Base-by-base conservation (phyloP, 768 basidiomycete genomes). In the Pleurotus giganteus region DNA sequence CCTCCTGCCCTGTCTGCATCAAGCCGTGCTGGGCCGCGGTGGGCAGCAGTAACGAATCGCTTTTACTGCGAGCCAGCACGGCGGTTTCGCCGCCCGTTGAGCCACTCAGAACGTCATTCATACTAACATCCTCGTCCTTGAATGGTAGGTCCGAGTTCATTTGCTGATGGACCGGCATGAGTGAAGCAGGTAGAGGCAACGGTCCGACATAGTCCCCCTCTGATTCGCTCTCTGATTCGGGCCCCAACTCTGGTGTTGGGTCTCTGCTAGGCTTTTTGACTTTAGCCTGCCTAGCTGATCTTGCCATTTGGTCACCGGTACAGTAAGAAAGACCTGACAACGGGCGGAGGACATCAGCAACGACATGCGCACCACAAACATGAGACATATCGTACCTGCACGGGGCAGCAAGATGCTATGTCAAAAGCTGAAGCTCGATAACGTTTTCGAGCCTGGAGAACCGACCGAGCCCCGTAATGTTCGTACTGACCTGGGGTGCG, bases 161-260 rank as follows among this genome's bases (percentile, higher is more conserved):
- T 13, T 12, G 7, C 17, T 34, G 29, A 12, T 6, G 12, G 31
- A 9, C 19, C 24, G 19, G 31, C 34, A 36, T 17, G 7, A 19
- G 11, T 37, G 49, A 19, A 17, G n/a, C 12, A 4, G 47, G 42
- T 23, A 21, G 17, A 32, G 49, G 31, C 17, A 19, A 24, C 49
- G 17, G 29, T 12, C 11, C 24, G 15, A 37, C 21, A 24, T 24
- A n/a, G 31, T 37, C 49, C 32, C 12, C 49, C n/a, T 51, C 49
- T 6, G 34, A 36, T 13, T 51, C 49, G 49, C 49, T 32, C 31
- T 51, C 49, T 34, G 49, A 51, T 36, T 51, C 49, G 17, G 49
- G 49, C 29, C 49, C 49, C n/a, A 32, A 32, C 21, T 52, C 51
- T 15, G 55, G 55, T 31, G 50, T 54, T 31, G 53, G 49, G 41